Base-by-base conservation (phyloP, 1,284 basidiomycete species). In the Erythrobasidium hasegawianum region DNA sequence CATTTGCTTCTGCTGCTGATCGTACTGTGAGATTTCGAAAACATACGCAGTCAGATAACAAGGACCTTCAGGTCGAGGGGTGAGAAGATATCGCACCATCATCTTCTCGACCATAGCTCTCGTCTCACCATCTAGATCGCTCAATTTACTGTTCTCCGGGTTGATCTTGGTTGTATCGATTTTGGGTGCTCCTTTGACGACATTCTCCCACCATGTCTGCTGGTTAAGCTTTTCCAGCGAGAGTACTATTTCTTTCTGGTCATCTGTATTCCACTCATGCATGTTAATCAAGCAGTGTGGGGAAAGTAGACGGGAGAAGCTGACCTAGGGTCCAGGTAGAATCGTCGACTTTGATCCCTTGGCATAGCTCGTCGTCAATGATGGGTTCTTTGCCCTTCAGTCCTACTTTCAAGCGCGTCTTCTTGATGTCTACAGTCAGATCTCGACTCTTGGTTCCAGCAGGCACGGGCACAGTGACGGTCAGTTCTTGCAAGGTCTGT, bases 31-130 rank as follows among this genome's bases (percentile, higher is more conserved):
- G n/a, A 33, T 33, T 11, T 4, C 33, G 11, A 54, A 59, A 59
- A 49, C 26, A 64, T 7, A 38, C 11, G 39, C 8, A n/a, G n/a
- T n/a, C n/a, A n/a, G n/a, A n/a, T n/a, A n/a, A n/a, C n/a, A n/a
- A n/a, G n/a, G n/a, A n/a, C n/a, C n/a, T n/a, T n/a, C n/a, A n/a
- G n/a, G n/a, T n/a, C n/a, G 9, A 10, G 22, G 11, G 2, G 10
- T n/a, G 2, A n/a, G 9, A 14, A 11, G 53, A 76, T n/a, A n/a
- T n/a, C 87, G 73, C 79, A 93, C 94, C 95, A 99, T 98, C 96
- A 99, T 99, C 81, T 98, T 98, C 79, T 99, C 96, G 0, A 99
- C 96, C 90, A 98, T 91, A 0, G 90, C 91, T 72, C 95, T 89
- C 1, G 91, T 93, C 76, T 94, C 91, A 18, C 87, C 88, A 74